Percentiles rank a stretch among this genome's conserved stretches.
These are phyloP conservation scores for Heliamphora pulchella DNA, from an alignment of 179 eudicot species.

Conservation along the genomic window DNA sequence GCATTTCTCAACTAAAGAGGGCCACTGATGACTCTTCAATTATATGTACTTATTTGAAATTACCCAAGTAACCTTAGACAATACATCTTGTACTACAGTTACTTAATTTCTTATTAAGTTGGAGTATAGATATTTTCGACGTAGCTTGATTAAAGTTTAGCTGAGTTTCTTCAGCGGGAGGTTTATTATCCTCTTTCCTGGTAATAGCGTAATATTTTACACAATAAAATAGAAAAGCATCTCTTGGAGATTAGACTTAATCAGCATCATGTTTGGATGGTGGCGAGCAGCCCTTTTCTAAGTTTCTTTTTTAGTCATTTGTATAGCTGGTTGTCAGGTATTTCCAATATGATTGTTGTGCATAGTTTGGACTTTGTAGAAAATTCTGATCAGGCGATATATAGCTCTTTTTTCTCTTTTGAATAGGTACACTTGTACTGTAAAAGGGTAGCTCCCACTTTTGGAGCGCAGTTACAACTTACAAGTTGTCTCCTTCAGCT, in stretches of 20 bases:
- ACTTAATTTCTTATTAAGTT: slow-evolving; percentile 1
- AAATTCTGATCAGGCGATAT: not conserved
- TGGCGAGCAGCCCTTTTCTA: not conserved
- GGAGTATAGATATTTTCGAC: not conserved
- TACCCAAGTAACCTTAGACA: not conserved
- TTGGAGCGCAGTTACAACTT: too few species aligned
- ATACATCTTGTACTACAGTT: not conserved
- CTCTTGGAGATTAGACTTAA: not conserved
- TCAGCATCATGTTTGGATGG: not conserved
- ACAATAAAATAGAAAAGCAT: not conserved
- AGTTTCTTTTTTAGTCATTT: too few species aligned
- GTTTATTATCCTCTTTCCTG: not conserved
- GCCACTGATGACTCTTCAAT: not conserved
- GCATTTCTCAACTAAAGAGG: not conserved
- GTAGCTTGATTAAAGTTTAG: not conserved
- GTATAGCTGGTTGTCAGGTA: not conserved
- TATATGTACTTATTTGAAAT: not conserved
- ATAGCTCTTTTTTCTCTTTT: not conserved
- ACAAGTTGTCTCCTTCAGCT: not conserved
- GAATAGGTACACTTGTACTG: not conserved
- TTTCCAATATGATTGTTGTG: not conserved
- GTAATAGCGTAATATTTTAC: not conserved
- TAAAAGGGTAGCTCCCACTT: not conserved
- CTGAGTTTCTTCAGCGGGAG: not conserved
- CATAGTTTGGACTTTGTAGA: not conserved